These are phyloP conservation scores for Fennellomyces sp. DNA, from an alignment of 371 early-diverging fungal genomes.

Conservation along the genomic window DNA sequence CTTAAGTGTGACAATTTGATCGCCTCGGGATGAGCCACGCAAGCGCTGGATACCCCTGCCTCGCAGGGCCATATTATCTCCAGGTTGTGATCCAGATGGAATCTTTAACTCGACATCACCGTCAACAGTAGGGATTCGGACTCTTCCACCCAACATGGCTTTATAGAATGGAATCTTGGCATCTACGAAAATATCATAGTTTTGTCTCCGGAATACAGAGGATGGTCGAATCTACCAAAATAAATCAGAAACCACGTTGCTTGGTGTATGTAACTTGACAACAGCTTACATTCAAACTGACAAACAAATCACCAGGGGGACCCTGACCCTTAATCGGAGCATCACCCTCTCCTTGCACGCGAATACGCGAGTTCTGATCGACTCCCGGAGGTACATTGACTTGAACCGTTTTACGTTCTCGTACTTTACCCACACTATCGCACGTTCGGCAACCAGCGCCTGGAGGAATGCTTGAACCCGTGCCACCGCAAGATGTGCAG, in stretches of 20 bases:
- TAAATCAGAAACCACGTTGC: background rate
- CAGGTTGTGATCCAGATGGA: slow-evolving; percentile 86
- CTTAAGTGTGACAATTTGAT: slow-evolving; percentile 85
- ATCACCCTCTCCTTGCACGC: slow-evolving; percentile 83
- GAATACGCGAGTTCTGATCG: slow-evolving; percentile 55
- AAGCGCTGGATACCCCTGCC: slow-evolving; percentile 74
- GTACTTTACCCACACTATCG: slow-evolving; percentile 79
- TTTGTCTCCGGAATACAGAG: slow-evolving; percentile 76
- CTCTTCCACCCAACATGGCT: slow-evolving; percentile 85
- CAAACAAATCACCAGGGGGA: slow-evolving; percentile 81
- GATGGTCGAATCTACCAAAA: slow-evolving; percentile 54
- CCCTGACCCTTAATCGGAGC: slow-evolving; percentile 79
- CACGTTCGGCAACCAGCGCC: slow-evolving; percentile 81
- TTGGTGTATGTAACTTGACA: background rate
- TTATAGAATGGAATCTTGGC: slow-evolving; percentile 80
- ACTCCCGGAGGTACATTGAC: slow-evolving; percentile 87
- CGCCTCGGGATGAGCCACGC: slow-evolving; percentile 65
- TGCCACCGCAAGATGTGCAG: slow-evolving; percentile 85
- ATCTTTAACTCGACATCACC: slow-evolving; percentile 92
- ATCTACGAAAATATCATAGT: slow-evolving; percentile 74
- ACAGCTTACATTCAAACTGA: slow-evolving; percentile 65
- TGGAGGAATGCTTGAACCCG: slow-evolving; percentile 69
- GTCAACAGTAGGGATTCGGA: slow-evolving; percentile 88
- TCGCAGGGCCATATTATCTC: slow-evolving; percentile 76
- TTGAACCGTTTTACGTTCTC: slow-evolving; percentile 65